Percentiles rank a stretch among this genome's conserved stretches.
phyloP scores from a whole-genome alignment of 2,329 filamentous ascomycete genomes.

The Drechslerella dactyloides region DNA sequence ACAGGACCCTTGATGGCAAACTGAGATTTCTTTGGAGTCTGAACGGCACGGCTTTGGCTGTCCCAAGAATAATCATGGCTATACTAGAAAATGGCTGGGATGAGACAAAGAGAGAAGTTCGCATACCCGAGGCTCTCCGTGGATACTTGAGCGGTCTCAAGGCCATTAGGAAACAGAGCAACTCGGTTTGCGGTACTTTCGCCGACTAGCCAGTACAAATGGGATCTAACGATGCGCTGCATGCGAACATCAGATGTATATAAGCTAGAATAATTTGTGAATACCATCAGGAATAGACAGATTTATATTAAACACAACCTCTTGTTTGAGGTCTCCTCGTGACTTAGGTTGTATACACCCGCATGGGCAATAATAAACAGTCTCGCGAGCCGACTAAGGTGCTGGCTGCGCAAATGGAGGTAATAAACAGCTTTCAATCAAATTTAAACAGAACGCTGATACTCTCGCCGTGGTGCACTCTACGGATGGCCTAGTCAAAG shows the following conservation, averaged over 20 bases:
- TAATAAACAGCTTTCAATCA: slow-evolving; percentile 66
- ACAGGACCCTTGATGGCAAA: slow-evolving; percentile 65
- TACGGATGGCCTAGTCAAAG: slow-evolving; percentile 73
- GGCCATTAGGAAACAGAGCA: slow-evolving; percentile 64
- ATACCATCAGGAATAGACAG: neutral
- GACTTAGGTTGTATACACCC: slow-evolving; percentile 7
- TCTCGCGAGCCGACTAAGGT: no score
- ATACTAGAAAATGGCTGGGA: slow-evolving; percentile 92
- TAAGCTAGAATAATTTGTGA: slow-evolving; percentile 3
- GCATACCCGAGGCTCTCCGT: slow-evolving; percentile 77
- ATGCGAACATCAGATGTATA: neutral
- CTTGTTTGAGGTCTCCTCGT: no score
- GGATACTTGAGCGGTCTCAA: slow-evolving; percentile 82
- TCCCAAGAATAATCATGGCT: slow-evolving; percentile 86
- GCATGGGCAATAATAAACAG: neutral
- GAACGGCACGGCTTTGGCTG: slow-evolving; percentile 91
- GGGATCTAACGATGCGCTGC: neutral
- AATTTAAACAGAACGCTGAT: slow-evolving; percentile 94
- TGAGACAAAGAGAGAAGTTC: slow-evolving; percentile 69
- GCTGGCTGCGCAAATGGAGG: no score
- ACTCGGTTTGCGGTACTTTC: neutral
- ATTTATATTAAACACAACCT: no score
- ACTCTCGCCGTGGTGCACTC: slow-evolving; percentile 96
- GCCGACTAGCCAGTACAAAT: neutral
- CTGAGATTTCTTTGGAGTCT: slow-evolving; percentile 83